A percentile compares a stretch with the other conserved stretches of the same genome.
These are phyloP conservation scores for Cenchrus purpureus DNA, from an alignment of 176 grass and related monocot genomes.

Conservation along the genomic window DNA sequence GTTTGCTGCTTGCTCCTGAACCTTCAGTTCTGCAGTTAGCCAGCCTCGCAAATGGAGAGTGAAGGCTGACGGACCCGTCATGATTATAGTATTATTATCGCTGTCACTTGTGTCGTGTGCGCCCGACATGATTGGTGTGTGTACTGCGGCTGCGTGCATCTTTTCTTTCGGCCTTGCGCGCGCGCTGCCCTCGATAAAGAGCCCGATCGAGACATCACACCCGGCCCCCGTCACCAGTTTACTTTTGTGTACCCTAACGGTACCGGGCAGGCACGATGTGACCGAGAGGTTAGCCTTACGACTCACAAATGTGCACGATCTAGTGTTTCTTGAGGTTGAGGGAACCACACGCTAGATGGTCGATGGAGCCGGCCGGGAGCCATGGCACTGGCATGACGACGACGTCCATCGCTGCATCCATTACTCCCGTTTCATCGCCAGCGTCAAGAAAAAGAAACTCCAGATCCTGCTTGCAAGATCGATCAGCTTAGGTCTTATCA, in stretches of 20 bases:
- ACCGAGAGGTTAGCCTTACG: background rate
- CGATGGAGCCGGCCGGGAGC: background rate
- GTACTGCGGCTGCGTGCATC: background rate
- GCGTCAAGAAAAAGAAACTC: background rate
- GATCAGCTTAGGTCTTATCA: too few relatives aligned
- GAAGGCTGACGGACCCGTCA: background rate
- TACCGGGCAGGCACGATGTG: constrained; percentile 17
- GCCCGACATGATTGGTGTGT: constrained; percentile 33
- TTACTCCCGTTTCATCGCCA: background rate
- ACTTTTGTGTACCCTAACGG: background rate
- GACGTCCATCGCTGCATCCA: background rate
- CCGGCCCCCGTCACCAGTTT: background rate
- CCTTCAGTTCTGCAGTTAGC: too few relatives aligned
- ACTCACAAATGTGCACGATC: background rate
- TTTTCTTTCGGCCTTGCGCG: constrained; percentile 38
- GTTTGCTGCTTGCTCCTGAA: too few relatives aligned
- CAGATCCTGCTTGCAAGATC: background rate
- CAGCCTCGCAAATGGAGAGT: too few relatives aligned
- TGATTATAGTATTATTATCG: constrained; percentile 46
- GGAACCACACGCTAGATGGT: too few relatives aligned
- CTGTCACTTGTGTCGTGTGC: constrained; percentile 30
- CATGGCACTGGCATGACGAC: background rate
- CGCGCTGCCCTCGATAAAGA: constrained; percentile 40
- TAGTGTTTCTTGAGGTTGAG: background rate
- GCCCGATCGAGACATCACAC: background rate